phyloP scores from a whole-genome alignment of 192 early-diverging fungal species.

The Mortierella alpina region DNA sequence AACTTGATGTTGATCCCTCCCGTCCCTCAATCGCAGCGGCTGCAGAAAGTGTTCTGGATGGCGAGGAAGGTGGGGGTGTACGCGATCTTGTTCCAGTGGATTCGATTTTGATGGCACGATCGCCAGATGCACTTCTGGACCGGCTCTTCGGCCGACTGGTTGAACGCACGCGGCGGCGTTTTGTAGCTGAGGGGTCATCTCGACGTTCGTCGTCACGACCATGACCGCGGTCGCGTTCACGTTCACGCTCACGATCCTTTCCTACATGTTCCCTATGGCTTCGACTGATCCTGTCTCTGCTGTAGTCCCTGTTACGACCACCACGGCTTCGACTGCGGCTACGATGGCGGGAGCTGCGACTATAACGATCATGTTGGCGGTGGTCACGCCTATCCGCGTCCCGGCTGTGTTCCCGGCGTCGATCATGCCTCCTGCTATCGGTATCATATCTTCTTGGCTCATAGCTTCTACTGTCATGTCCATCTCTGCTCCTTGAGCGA shows the following conservation, averaged over 20 bases:
- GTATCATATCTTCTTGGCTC: constrained; percentile 15
- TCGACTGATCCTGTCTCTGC: constrained; percentile 12
- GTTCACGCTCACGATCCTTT: constrained; percentile 23
- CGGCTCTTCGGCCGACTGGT: constrained; percentile 33
- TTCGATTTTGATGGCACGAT: not conserved
- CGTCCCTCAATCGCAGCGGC: not conserved
- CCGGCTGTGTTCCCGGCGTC: constrained; percentile 22
- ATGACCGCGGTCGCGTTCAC: constrained; percentile 18
- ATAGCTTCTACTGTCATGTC: not conserved
- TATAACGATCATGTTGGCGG: constrained; percentile 14
- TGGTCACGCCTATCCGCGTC: constrained; percentile 17
- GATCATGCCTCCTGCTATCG: constrained; percentile 11
- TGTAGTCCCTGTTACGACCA: constrained; percentile 33
- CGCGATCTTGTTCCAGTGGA: not conserved
- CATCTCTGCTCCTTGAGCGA: constrained; percentile 37
- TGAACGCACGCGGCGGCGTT: constrained; percentile 18
- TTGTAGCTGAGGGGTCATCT: constrained; percentile 4
- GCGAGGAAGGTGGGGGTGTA: not conserved
- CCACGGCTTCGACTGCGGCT: constrained; percentile 36
- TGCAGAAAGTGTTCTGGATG: constrained; percentile 23
- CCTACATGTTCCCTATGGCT: constrained; percentile 13
- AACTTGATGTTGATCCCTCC: not conserved
- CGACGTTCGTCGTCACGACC: constrained; percentile 2
- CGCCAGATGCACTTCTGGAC: constrained; percentile 15
- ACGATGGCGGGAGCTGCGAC: constrained; percentile 37